Evolutionary conservation across 2,329 filamentous ascomycete species (phyloP).

Genomic region (Lasiodiplodia sp.): DNA sequence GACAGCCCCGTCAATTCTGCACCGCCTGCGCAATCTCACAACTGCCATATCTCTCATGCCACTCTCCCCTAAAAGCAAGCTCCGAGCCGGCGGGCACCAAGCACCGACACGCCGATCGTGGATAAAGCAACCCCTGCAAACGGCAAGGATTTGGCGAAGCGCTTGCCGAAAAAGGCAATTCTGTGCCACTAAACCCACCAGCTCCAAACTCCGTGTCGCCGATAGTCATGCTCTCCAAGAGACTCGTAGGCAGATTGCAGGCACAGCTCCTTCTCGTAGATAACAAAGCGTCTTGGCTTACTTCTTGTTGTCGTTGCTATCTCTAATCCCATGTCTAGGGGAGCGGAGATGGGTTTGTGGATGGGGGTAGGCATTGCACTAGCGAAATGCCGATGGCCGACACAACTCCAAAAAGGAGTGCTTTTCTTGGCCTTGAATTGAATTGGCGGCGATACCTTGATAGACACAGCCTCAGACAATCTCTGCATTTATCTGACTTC

Average conservation of each 20-base stretch:
- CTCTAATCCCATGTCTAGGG: too few species aligned
- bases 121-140: neutral
- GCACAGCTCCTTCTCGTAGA: neutral
- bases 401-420: too few species aligned
- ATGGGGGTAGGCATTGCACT: too few species aligned
- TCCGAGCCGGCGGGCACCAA: neutral
- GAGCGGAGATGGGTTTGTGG: too few species aligned
- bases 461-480: too few species aligned
- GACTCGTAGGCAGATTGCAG: neutral
- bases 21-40: neutral
- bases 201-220: neutral
- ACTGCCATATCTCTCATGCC: neutral
- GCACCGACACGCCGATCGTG: constrained; percentile 1
- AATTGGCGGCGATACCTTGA: too few species aligned
- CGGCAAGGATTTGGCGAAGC: neutral
- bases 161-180: constrained; percentile 19
- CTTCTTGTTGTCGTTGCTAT: too few species aligned
- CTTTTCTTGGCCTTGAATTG: too few species aligned
- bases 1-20: neutral
- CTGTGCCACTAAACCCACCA: neutral
- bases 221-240: neutral
- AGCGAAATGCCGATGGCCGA: too few species aligned
- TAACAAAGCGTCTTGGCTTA: neutral
- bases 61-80: neutral
- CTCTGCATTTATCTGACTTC: too few species aligned